phyloP scores from a whole-genome alignment of 164 flowering plant genomes.

The Pachysandra terminalis region DNA sequence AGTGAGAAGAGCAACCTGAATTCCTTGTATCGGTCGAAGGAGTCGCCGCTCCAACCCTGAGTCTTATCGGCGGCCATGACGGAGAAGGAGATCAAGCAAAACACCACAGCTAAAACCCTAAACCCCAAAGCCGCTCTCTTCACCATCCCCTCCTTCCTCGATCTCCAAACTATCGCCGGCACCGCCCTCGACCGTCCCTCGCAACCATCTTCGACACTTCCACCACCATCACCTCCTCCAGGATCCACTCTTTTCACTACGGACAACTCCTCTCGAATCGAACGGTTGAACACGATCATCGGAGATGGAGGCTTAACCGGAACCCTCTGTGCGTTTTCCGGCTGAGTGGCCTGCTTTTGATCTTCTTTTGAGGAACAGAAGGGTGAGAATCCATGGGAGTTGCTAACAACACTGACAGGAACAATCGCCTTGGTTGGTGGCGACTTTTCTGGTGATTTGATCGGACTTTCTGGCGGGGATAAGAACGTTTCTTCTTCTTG shows the following conservation, averaged over 20 bases:
- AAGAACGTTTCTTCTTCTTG: background rate
- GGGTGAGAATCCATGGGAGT: constrained; percentile 15
- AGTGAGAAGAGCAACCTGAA: constrained; percentile 49
- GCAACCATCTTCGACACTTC: constrained; percentile 20
- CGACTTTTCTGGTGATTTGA: constrained; percentile 6
- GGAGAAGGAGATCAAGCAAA: constrained; percentile 80
- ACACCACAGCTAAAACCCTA: constrained; percentile 53
- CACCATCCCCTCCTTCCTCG: constrained; percentile 36
- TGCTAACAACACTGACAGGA: constrained; percentile 16
- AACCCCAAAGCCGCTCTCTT: constrained; percentile 58
- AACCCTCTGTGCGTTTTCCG: background rate
- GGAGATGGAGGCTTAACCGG: constrained; percentile 13
- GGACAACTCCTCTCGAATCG: constrained; percentile 8
- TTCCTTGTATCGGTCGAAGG: constrained; percentile 86
- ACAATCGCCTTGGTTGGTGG: constrained; percentile 38
- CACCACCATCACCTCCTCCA: constrained; percentile 13
- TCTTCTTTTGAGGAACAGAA: constrained; percentile 15
- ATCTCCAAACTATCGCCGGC: constrained; percentile 31
- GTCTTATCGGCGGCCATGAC: constrained; percentile 93
- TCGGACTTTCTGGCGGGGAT: constrained; percentile 6
- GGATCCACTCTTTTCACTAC: constrained; percentile 18
- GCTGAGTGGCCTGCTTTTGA: background rate
- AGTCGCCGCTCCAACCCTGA: constrained; percentile 95
- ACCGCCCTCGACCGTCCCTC: constrained; percentile 30
- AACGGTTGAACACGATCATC: constrained; percentile 24